These are phyloP conservation scores for Fusarium compactum DNA, from an alignment of 2,329 filamentous ascomycete species.

Conservation along the genomic window DNA sequence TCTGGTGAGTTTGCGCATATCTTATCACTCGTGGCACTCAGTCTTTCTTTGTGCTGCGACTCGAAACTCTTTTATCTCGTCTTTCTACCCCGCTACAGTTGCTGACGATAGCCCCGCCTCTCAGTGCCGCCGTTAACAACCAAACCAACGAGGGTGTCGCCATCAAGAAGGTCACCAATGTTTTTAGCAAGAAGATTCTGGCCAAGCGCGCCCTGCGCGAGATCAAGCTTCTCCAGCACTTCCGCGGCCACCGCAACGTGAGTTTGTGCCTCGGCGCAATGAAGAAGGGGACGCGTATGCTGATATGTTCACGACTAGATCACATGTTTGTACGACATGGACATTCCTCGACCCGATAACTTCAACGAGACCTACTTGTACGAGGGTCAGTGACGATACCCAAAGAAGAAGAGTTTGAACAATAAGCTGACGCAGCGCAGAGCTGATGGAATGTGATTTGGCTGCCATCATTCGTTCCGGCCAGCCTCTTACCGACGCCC, in stretches of 20 bases:
- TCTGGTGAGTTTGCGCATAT: conserved; percentile 75
- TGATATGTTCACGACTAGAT: conserved; percentile 69
- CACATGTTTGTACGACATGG: conserved; percentile 99
- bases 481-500: conserved; percentile 95
- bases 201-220: conserved; percentile 97
- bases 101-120: conserved; percentile 48
- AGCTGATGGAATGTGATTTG: conserved; percentile 99
- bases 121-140: conserved; percentile 90
- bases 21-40: conserved; percentile 1
- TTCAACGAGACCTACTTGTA: conserved; percentile 99
- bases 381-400: conserved; percentile 74
- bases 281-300: conserved; percentile 19
- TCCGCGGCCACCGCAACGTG: conserved; percentile 89
- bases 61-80: conserved; percentile 23
- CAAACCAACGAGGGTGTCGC: conserved; percentile 93
- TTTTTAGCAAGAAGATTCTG: conserved; percentile 99
- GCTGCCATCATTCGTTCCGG: conserved; percentile 98
- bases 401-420: conserved; percentile 3
- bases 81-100: conserved; percentile 47
- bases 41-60: conserved; percentile 19
- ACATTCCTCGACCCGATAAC: conserved; percentile 95
- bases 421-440: conserved; percentile 60
- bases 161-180: conserved; percentile 99
- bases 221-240: conserved; percentile 98
- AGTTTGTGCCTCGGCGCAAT: conserved; percentile 50